phyloP scores from a whole-genome alignment of 2,329 filamentous ascomycete genomes.

The Magnaporthiopsis incrustans region DNA sequence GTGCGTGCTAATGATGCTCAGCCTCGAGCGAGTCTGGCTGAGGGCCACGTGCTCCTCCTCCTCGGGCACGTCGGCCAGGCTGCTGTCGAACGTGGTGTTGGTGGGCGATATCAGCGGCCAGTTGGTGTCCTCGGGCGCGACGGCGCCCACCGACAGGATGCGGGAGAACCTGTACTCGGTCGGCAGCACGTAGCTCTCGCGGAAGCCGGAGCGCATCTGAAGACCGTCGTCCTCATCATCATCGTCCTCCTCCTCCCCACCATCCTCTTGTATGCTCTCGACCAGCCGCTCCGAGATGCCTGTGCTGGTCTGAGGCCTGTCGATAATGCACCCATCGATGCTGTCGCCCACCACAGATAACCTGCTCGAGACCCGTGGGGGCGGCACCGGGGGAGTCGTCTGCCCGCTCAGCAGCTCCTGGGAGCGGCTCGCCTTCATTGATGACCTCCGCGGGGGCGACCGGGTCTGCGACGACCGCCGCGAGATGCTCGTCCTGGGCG shows the following conservation, averaged over 20 bases:
- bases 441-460: slow-evolving; percentile 11
- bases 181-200: slow-evolving; percentile 8
- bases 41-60: slow-evolving; percentile 39
- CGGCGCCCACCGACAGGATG: slow-evolving; percentile 24
- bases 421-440: slow-evolving; percentile 38
- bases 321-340: slow-evolving; percentile 27
- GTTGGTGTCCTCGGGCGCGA: slow-evolving; percentile 26
- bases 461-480: not conserved
- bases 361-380: slow-evolving; percentile 48
- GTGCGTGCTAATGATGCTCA: slow-evolving; percentile 37
- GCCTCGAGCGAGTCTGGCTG: slow-evolving; percentile 27
- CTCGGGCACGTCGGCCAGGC: slow-evolving; percentile 54
- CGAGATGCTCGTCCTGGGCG: not conserved
- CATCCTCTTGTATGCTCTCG: not conserved
- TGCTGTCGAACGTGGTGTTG: slow-evolving; percentile 29
- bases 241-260: slow-evolving; percentile 15
- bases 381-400: slow-evolving; percentile 33
- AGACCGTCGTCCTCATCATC: slow-evolving; percentile 15
- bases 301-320: slow-evolving; percentile 37
- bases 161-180: slow-evolving; percentile 25
- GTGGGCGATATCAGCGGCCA: slow-evolving; percentile 34
- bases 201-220: slow-evolving; percentile 5
- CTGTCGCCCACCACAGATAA: slow-evolving; percentile 36
- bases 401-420: slow-evolving; percentile 36
- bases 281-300: slow-evolving; percentile 29